phyloP scores from a whole-genome alignment of 225 moss, liverwort and hornwort species.

The Sphagnum contortum region DNA sequence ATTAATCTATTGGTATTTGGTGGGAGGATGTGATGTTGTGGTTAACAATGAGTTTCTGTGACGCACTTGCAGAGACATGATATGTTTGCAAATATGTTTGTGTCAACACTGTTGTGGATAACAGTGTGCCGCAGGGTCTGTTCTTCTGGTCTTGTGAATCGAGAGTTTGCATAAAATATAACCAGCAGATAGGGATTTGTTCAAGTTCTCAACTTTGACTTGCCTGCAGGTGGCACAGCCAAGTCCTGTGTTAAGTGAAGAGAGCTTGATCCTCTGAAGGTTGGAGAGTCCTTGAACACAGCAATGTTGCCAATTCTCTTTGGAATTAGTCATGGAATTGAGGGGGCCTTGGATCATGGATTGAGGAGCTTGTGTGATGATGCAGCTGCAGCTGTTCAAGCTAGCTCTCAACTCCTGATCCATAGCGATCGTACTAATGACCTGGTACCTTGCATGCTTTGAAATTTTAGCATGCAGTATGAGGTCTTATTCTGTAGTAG shows the following conservation, averaged over 20 bases:
- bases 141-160: background rate
- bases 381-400: conserved; percentile 42
- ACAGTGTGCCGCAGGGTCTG: too few species aligned
- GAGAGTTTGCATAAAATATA: background rate
- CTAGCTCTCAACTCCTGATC: conserved; percentile 51
- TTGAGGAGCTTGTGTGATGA: conserved; percentile 40
- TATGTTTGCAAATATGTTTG: too few species aligned
- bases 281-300: conserved; percentile 53
- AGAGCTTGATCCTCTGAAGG: conserved; percentile 59
- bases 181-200: background rate
- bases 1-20: background rate
- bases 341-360: conserved; percentile 60
- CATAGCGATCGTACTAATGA: conserved; percentile 72
- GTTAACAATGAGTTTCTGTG: too few species aligned
- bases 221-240: conserved; percentile 49
- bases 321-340: conserved; percentile 62
- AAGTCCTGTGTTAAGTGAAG: conserved; percentile 71
- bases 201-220: background rate
- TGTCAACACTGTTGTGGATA: too few species aligned
- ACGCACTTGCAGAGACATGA: too few species aligned
- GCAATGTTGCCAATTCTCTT: conserved; percentile 72
- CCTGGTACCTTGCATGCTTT: conserved; percentile 30
- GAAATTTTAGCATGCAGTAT: too few species aligned
- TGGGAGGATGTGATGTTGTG: too few species aligned
- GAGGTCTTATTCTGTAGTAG: conserved; percentile 47